Conservation (phyloP, 2,329 filamentous ascomycete genomes). For the Apiospora rasikravindrae region DNA sequence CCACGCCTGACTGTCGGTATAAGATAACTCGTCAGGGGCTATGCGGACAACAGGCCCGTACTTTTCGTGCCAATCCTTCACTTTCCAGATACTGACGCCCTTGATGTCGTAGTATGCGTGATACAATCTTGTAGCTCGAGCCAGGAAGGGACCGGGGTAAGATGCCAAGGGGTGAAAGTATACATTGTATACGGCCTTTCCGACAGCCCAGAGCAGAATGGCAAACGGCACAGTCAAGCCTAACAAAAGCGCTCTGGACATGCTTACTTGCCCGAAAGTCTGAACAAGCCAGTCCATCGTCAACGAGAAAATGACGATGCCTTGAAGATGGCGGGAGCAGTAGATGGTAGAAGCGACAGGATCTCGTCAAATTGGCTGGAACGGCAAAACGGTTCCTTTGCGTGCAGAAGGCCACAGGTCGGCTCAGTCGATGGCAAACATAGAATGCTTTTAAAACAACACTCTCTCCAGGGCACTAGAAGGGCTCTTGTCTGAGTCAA, state of each 20-base stretch:
- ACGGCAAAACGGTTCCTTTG: neutral
- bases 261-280: neutral
- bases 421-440: neutral
- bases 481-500: neutral
- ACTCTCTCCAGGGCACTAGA: neutral
- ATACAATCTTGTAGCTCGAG: slow-evolving; percentile 23
- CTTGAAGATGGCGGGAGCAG: neutral
- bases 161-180: slow-evolving; percentile 32
- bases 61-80: slow-evolving; percentile 37
- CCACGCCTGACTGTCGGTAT: slow-evolving; percentile 41
- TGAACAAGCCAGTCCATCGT: neutral
- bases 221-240: neutral
- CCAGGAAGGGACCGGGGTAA: slow-evolving; percentile 31
- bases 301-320: neutral
- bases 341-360: neutral
- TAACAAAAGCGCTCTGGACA: neutral
- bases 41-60: slow-evolving; percentile 48
- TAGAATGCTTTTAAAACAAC: neutral
- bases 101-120: slow-evolving; percentile 19
- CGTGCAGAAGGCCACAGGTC: neutral
- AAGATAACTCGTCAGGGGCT: slow-evolving; percentile 43
- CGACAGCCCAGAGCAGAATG: slow-evolving; percentile 18
- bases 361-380: neutral
- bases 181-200: slow-evolving; percentile 29
- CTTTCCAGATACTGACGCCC: slow-evolving; percentile 26